Percentiles rank a stretch among this genome's conserved stretches.
phyloP scores from a whole-genome alignment of 192 early-diverging fungal genomes.

The Backusella luteola region DNA sequence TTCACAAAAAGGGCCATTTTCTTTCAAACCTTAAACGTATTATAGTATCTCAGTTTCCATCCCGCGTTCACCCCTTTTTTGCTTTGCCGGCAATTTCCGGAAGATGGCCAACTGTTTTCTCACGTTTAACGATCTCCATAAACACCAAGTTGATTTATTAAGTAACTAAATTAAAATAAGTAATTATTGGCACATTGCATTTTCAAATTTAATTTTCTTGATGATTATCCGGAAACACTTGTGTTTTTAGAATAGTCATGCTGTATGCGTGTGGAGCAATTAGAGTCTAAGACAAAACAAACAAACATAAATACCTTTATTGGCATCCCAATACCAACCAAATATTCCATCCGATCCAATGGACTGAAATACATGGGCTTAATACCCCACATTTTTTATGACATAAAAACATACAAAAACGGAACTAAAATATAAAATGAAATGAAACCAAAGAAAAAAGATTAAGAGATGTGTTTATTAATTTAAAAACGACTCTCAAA shows the following conservation, averaged over 20 bases:
- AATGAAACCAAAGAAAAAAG: not conserved
- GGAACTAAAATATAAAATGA: not conserved
- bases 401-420: not conserved
- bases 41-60: not conserved
- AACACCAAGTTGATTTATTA: not conserved
- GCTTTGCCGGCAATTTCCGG: not conserved
- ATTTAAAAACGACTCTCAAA: not conserved
- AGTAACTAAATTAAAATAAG: not conserved
- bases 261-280: not conserved
- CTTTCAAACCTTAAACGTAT: not conserved
- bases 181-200: not conserved
- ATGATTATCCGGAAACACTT: not conserved
- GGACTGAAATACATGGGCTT: not conserved
- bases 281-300: slow-evolving; percentile 3
- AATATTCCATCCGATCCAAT: slow-evolving; percentile 2
- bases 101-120: not conserved
- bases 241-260: slow-evolving; percentile 10
- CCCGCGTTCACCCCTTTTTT: not conserved
- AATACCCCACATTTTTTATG: slow-evolving; percentile 7
- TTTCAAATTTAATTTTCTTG: not conserved
- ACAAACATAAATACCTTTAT: not conserved
- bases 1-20: not conserved
- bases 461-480: not conserved
- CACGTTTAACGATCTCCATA: not conserved
- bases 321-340: not conserved